These are phyloP conservation scores for Microsporum ferrugineum DNA, from an alignment of 2,329 filamentous ascomycete genomes.

Conservation along the genomic window DNA sequence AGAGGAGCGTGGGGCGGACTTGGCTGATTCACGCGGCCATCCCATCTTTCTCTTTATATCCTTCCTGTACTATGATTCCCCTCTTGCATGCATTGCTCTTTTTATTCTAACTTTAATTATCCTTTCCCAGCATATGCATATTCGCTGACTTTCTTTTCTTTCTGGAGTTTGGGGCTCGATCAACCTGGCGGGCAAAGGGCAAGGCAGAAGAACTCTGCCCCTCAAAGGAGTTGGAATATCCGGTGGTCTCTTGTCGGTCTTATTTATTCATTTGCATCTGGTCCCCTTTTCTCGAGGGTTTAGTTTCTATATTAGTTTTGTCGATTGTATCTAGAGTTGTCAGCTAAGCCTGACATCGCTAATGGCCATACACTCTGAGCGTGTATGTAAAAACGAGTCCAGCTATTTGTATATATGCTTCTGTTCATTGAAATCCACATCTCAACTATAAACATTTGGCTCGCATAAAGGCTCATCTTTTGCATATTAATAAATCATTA, in stretches of 20 bases:
- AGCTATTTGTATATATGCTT: neutral
- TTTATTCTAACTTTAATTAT: neutral
- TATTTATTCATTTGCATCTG: neutral
- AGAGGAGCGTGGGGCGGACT: constrained; percentile 64
- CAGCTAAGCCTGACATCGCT: neutral
- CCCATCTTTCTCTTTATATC: neutral
- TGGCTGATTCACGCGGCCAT: constrained; percentile 34
- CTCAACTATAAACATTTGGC: no score
- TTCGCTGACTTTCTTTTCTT: neutral
- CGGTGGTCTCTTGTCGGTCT: neutral
- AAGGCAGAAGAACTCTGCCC: neutral
- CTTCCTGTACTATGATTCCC: neutral
- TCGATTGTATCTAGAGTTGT: neutral
- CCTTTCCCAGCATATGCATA: neutral
- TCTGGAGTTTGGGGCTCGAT: neutral
- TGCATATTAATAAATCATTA: neutral
- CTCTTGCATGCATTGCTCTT: neutral
- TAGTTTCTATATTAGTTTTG: neutral
- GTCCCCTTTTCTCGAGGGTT: neutral
- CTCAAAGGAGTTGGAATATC: neutral
- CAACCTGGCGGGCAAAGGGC: neutral
- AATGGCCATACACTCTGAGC: neutral
- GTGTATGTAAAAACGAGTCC: neutral
- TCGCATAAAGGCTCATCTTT: no score
- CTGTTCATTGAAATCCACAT: no score